These are phyloP conservation scores for Tuber magnatum DNA, from an alignment of 495 filamentous ascomycete genomes.

Conservation along the genomic window DNA sequence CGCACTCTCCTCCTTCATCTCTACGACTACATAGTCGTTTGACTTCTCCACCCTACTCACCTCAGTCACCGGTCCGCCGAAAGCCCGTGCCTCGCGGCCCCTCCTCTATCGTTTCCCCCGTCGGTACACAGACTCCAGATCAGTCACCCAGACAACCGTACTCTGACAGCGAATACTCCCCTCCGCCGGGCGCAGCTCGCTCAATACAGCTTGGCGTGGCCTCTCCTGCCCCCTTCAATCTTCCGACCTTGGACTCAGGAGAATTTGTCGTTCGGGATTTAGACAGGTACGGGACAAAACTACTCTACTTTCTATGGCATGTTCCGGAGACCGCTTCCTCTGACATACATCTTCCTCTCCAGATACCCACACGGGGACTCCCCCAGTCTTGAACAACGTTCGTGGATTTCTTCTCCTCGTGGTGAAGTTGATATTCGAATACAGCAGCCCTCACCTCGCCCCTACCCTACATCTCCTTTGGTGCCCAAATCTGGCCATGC, in stretches of 20 bases:
- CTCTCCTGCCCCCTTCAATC: conserved; percentile 19
- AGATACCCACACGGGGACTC: conserved; percentile 41
- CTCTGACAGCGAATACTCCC: conserved; percentile 20
- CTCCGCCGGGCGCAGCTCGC: conserved; percentile 6
- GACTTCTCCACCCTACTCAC: conserved; percentile 24
- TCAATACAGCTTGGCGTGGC: conserved; percentile 17
- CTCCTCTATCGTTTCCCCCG: conserved; percentile 22
- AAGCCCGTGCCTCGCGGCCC: conserved; percentile 42
- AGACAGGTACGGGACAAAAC: conserved; percentile 36
- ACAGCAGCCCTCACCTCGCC: conserved; percentile 24
- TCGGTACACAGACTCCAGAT: conserved; percentile 20
- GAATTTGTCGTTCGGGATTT: conserved; percentile 35
- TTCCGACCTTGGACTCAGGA: conserved; percentile 7
- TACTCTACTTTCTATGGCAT: conserved; percentile 36
- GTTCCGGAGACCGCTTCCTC: conserved; percentile 38
- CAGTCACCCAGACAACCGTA: conserved; percentile 25
- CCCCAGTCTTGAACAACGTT: conserved; percentile 27
- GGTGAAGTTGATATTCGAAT: conserved; percentile 31
- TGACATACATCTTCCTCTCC: conserved; percentile 38
- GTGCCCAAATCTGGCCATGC: conserved; percentile 32
- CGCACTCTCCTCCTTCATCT: conserved; percentile 18
- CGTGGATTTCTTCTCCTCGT: conserved; percentile 20
- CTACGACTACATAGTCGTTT: conserved; percentile 18
- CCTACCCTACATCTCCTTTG: conserved; percentile 26
- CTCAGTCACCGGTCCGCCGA: conserved; percentile 40